Evolutionary conservation across 2,329 filamentous ascomycete genomes (phyloP).

Genomic region (Trichoderma koningiopsis): DNA sequence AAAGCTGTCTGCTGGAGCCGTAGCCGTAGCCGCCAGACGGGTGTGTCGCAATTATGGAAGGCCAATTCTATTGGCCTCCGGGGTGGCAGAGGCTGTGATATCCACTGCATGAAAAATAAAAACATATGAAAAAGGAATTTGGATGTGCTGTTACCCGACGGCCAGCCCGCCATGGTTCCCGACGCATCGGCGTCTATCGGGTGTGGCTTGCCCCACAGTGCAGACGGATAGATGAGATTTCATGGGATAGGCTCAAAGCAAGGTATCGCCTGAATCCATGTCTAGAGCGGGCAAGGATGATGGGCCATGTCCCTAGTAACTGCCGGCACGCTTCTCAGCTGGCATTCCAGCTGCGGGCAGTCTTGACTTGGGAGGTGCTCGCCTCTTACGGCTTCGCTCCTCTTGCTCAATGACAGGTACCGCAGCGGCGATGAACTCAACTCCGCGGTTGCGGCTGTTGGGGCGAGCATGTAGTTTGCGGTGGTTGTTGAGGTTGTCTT

Average conservation of each 20-base stretch:
- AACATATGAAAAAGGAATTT: not conserved
- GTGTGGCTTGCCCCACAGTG: constrained; percentile 17
- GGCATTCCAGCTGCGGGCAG: constrained; percentile 23
- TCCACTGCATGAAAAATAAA: constrained; percentile 13
- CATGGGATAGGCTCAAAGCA: not conserved
- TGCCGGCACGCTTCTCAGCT: constrained; percentile 36
- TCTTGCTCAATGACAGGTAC: constrained; percentile 46
- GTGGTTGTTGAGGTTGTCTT: constrained; percentile 48
- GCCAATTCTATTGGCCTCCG: not conserved
- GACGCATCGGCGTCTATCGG: constrained; percentile 17
- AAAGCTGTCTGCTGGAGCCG: not conserved
- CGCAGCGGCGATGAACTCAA: constrained; percentile 45
- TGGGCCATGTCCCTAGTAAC: constrained; percentile 33
- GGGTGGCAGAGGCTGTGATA: not conserved
- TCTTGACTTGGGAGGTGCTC: constrained; percentile 44
- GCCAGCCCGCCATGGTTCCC: not conserved
- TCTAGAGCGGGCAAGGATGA: not conserved
- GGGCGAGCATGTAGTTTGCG: constrained; percentile 45
- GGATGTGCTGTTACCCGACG: constrained; percentile 3
- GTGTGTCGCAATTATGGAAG: not conserved
- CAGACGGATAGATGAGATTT: not conserved
- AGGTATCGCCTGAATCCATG: not conserved
- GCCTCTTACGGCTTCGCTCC: constrained; percentile 44
- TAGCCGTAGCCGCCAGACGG: not conserved
- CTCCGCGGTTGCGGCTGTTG: constrained; percentile 44